Conservation (phyloP, 805 yeast genomes). For the Ascoidea tarda region DNA sequence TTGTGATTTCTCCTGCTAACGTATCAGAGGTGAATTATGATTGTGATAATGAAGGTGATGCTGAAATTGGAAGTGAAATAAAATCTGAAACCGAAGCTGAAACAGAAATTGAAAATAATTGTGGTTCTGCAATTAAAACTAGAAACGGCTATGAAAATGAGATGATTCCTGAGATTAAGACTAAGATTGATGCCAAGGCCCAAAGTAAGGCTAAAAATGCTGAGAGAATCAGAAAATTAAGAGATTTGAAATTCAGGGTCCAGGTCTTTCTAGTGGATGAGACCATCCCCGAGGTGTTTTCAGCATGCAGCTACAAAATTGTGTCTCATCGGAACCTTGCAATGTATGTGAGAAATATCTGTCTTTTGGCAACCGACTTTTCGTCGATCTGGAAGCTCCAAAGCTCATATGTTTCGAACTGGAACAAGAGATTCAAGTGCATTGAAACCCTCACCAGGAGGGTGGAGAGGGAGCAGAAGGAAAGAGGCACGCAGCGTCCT, state of each 20-base stretch:
- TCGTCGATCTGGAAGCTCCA: conserved; percentile 63
- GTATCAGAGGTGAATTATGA: background rate
- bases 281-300: conserved; percentile 66
- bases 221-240: conserved; percentile 2
- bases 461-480: too few relatives aligned
- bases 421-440: conserved; percentile 39
- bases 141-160: background rate
- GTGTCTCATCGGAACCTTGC: conserved; percentile 48
- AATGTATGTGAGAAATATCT: conserved; percentile 48
- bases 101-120: background rate
- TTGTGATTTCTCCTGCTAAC: conserved; percentile 54
- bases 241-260: conserved; percentile 36
- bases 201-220: background rate
- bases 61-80: conserved; percentile 1
- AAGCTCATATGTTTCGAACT: conserved; percentile 42
- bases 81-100: background rate
- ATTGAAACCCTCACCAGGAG: too few relatives aligned
- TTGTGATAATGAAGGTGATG: conserved; percentile 2
- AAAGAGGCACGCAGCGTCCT: too few relatives aligned
- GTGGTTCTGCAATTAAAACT: too few relatives aligned
- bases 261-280: conserved; percentile 40
- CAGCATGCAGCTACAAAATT: conserved; percentile 64
- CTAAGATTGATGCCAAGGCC: background rate
- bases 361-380: conserved; percentile 53
- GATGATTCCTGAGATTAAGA: background rate